These are phyloP conservation scores for Vitis rupestris DNA, from an alignment of 164 flowering plant species.

Conservation along the genomic window DNA sequence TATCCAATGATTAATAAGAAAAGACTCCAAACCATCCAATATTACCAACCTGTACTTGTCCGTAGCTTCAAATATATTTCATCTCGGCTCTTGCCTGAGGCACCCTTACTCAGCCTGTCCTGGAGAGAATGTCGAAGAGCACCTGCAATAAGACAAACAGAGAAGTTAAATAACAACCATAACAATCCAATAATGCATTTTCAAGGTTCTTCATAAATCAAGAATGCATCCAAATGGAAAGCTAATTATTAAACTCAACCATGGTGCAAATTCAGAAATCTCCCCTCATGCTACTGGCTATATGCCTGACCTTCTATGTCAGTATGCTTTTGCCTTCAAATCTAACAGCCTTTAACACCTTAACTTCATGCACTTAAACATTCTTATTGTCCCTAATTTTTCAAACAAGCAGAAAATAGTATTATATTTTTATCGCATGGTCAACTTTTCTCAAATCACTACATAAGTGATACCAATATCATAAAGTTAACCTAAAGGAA, in stretches of 20 bases:
- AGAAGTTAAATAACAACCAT: background rate
- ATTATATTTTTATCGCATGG: no score
- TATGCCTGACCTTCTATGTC: background rate
- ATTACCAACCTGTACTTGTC: constrained; percentile 82
- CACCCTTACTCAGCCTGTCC: constrained; percentile 83
- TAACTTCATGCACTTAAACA: background rate
- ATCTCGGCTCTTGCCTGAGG: constrained; percentile 77
- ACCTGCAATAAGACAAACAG: constrained; percentile 42
- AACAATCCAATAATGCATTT: background rate
- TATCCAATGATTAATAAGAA: no score
- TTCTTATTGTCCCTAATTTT: no score
- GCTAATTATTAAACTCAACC: no score
- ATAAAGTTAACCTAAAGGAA: no score
- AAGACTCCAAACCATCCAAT: no score
- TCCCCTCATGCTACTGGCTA: background rate
- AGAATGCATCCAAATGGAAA: background rate
- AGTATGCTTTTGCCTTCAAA: background rate
- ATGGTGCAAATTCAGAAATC: background rate
- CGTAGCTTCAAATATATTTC: constrained; percentile 88
- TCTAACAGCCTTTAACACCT: background rate
- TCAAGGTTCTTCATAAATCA: background rate
- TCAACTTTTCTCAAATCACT: no score
- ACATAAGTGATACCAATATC: no score
- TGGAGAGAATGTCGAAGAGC: constrained; percentile 95
- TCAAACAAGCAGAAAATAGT: no score